Evolutionary conservation across 2,329 filamentous ascomycete genomes (phyloP).

Genomic region (Scedosporium boydii): DNA sequence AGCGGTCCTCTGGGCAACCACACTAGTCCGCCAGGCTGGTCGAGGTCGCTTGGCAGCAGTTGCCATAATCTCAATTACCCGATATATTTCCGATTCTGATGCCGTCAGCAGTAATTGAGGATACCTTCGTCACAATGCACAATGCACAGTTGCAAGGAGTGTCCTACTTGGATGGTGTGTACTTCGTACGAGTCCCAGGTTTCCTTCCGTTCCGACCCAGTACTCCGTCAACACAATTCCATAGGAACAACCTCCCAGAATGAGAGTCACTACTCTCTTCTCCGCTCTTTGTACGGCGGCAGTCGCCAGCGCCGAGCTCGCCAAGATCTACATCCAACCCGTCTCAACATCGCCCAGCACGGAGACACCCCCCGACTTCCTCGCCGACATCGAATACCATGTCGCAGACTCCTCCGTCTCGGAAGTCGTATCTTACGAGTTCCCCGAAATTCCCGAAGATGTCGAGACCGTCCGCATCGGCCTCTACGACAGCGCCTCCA

Average conservation of each 20-base stretch:
- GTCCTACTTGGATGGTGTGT: background rate
- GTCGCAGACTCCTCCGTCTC: slow-evolving; percentile 30
- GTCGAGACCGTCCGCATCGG: slow-evolving; percentile 47
- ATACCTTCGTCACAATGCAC: too few relatives aligned
- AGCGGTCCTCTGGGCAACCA: slow-evolving; percentile 4
- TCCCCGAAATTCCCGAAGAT: slow-evolving; percentile 39
- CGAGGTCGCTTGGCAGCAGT: background rate
- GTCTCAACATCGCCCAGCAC: slow-evolving; percentile 23
- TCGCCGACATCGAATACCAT: slow-evolving; percentile 50
- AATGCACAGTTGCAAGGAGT: too few relatives aligned
- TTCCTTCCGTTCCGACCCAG: background rate
- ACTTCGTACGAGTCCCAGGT: background rate
- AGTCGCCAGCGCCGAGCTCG: slow-evolving; percentile 30
- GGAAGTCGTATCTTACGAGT: slow-evolving; percentile 44
- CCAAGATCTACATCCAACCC: slow-evolving; percentile 45
- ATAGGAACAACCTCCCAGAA: slow-evolving; percentile 14
- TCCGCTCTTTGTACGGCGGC: slow-evolving; percentile 32
- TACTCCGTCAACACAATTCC: background rate
- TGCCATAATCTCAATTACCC: background rate
- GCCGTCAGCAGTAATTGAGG: background rate
- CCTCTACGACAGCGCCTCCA: slow-evolving; percentile 38
- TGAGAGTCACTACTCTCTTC: slow-evolving; percentile 32
- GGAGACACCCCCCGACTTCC: slow-evolving; percentile 24
- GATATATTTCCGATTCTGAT: background rate
- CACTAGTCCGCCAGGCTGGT: background rate